Evolutionary conservation across 1,284 basidiomycete species (phyloP).

Genomic region (Ustilago loliicola): DNA sequence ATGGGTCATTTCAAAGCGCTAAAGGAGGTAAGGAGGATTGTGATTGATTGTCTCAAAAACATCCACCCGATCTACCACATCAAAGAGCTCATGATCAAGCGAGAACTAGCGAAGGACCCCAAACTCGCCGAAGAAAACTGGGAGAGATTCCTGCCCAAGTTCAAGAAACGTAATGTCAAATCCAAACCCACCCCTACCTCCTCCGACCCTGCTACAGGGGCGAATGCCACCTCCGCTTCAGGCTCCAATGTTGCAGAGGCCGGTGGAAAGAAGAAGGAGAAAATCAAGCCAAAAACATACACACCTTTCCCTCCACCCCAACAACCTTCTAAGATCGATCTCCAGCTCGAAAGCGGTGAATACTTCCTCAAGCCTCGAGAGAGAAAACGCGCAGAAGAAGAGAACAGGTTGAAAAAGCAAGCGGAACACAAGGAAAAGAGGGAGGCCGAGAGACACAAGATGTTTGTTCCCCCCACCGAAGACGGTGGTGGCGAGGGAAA

Average conservation of each 20-base stretch:
- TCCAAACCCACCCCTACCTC: constrained; percentile 74
- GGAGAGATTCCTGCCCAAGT: constrained; percentile 97
- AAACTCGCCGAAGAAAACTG: constrained; percentile 93
- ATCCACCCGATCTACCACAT: constrained; percentile 99
- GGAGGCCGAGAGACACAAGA: constrained; percentile 59
- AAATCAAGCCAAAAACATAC: constrained; percentile 87
- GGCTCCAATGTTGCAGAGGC: constrained; percentile 60
- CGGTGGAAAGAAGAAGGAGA: constrained; percentile 52
- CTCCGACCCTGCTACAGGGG: not conserved
- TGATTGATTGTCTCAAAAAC: constrained; percentile 99
- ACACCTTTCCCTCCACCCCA: constrained; percentile 98
- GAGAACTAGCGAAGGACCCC: constrained; percentile 97
- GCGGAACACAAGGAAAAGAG: constrained; percentile 49
- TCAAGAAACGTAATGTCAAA: constrained; percentile 87
- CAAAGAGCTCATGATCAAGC: constrained; percentile 99
- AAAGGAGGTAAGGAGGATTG: constrained; percentile 94
- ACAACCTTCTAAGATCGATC: constrained; percentile 91
- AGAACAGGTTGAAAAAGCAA: constrained; percentile 53
- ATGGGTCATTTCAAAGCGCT: constrained; percentile 96
- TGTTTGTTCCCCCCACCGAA: constrained; percentile 58
- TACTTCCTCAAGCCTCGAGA: constrained; percentile 76
- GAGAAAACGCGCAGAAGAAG: constrained; percentile 75
- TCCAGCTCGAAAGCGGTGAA: constrained; percentile 90
- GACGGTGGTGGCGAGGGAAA: constrained; percentile 12
- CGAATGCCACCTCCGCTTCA: not conserved